These are phyloP conservation scores for Candida orba DNA, from an alignment of 805 yeast genomes.

Conservation along the genomic window DNA sequence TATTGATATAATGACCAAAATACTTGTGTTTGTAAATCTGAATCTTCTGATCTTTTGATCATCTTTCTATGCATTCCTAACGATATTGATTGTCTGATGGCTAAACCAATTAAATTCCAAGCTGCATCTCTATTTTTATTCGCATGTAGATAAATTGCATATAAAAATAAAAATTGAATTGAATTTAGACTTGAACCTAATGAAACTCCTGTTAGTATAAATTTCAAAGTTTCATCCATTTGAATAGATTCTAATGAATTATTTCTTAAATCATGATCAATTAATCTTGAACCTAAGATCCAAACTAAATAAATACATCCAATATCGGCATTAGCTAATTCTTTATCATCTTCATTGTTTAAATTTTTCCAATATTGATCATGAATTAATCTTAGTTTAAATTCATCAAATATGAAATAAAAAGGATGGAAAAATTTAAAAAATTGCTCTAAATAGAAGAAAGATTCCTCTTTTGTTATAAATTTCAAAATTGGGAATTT, in stretches of 20 bases:
- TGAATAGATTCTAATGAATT: slow-evolving; percentile 19
- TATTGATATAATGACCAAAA: slow-evolving; percentile 38
- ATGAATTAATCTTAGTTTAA: slow-evolving; percentile 27
- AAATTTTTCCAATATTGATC: slow-evolving; percentile 31
- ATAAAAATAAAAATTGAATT: slow-evolving; percentile 34
- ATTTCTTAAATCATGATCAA: slow-evolving; percentile 14
- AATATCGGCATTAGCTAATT: slow-evolving; percentile 20
- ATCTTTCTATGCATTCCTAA: slow-evolving; percentile 39
- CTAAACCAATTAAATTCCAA: slow-evolving; percentile 39
- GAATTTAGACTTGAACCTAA: slow-evolving; percentile 39
- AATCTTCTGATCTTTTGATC: slow-evolving; percentile 16
- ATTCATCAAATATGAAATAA: slow-evolving; percentile 33
- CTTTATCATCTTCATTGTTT: slow-evolving; percentile 1
- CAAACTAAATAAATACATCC: slow-evolving; percentile 43
- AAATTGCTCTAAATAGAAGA: slow-evolving; percentile 30
- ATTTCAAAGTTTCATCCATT: slow-evolving; percentile 34
- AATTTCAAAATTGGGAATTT: slow-evolving; percentile 34
- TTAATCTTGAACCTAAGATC: slow-evolving; percentile 22
- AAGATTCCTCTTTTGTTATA: slow-evolving; percentile 29
- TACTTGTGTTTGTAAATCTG: slow-evolving; percentile 26
- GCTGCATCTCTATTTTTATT: slow-evolving; percentile 41
- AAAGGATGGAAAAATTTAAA: slow-evolving; percentile 39
- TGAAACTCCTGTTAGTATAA: slow-evolving; percentile 36
- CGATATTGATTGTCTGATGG: slow-evolving; percentile 40
- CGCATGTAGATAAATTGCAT: slow-evolving; percentile 37